phyloP scores from a whole-genome alignment of 495 filamentous ascomycete genomes.

The Aspergillus olivimuriae region DNA sequence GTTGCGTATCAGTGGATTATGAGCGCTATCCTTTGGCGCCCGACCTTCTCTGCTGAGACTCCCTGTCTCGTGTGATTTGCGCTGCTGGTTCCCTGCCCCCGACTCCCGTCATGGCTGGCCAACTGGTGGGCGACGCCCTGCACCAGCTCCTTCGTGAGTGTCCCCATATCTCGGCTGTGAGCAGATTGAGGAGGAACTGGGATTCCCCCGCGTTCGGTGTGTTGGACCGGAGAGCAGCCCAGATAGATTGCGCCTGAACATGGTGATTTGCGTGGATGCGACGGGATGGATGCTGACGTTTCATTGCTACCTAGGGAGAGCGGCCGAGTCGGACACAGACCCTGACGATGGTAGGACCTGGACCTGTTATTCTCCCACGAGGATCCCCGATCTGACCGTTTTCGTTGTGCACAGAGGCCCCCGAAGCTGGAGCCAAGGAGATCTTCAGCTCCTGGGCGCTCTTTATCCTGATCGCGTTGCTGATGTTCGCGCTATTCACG shows the following conservation, averaged over 20 bases:
- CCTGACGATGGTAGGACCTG: constrained; percentile 46
- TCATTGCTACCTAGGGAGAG: constrained; percentile 28
- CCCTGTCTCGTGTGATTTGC: constrained; percentile 26
- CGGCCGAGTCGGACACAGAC: constrained; percentile 37
- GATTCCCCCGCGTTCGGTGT: no score
- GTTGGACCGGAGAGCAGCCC: no score
- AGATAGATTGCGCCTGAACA: no score
- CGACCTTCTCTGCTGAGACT: constrained; percentile 26
- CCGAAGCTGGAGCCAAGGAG: constrained; percentile 73
- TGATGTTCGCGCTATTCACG: constrained; percentile 91
- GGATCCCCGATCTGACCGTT: not conserved
- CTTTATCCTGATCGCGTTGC: constrained; percentile 88
- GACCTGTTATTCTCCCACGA: constrained; percentile 1
- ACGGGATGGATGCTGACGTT: constrained; percentile 11
- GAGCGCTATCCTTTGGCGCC: constrained; percentile 23
- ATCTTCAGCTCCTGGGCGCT: constrained; percentile 93
- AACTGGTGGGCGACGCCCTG: constrained; percentile 31
- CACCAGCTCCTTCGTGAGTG: constrained; percentile 38
- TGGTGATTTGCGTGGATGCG: no score
- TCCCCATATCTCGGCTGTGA: not conserved
- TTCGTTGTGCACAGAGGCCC: constrained; percentile 33
- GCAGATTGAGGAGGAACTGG: no score
- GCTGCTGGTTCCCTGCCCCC: constrained; percentile 15
- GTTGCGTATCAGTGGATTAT: constrained; percentile 21
- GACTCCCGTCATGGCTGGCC: constrained; percentile 30